These are phyloP conservation scores for Nakaseomyces nivariensis DNA, from an alignment of 1,139 yeast species.

Conservation along the genomic window DNA sequence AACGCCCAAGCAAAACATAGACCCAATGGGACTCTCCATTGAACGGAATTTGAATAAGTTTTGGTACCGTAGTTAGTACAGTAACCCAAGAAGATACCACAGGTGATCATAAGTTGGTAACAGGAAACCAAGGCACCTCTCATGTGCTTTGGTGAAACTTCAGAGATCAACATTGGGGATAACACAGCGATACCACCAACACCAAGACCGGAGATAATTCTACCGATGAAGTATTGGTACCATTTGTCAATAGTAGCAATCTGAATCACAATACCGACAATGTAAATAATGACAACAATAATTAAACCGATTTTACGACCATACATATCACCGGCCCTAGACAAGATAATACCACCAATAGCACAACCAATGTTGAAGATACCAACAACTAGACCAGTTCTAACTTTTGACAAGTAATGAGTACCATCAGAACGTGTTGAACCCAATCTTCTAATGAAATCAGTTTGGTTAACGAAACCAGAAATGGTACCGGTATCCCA, in stretches of 20 bases:
- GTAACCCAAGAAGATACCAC: slow-evolving; percentile 55
- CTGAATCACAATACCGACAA: slow-evolving; percentile 55
- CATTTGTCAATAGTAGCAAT: slow-evolving; percentile 43
- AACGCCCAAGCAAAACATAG: slow-evolving; percentile 38
- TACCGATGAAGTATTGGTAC: slow-evolving; percentile 51
- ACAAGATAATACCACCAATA: slow-evolving; percentile 5
- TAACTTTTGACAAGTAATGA: slow-evolving; percentile 34
- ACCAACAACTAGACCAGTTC: slow-evolving; percentile 4
- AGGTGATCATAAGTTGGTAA: slow-evolving; percentile 56
- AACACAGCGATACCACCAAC: slow-evolving; percentile 56
- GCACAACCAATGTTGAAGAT: slow-evolving; percentile 7
- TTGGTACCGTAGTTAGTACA: slow-evolving; percentile 53
- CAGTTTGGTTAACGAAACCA: slow-evolving; percentile 62
- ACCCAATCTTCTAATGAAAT: slow-evolving; percentile 46
- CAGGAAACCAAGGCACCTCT: slow-evolving; percentile 59
- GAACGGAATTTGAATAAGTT: slow-evolving; percentile 38
- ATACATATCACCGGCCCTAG: slow-evolving; percentile 44
- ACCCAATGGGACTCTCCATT: slow-evolving; percentile 59
- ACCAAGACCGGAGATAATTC: slow-evolving; percentile 56
- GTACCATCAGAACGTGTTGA: slow-evolving; percentile 29
- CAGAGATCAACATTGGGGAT: slow-evolving; percentile 56
- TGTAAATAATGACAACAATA: slow-evolving; percentile 46
- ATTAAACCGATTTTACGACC: slow-evolving; percentile 58
- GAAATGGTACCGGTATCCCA: slow-evolving; percentile 71
- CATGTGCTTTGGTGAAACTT: slow-evolving; percentile 55